Evolutionary conservation across 306 rosid species (phyloP), one percentile per base, ranked within the genome.

Genomic region (Elaeagnus macrophylla): DNA sequence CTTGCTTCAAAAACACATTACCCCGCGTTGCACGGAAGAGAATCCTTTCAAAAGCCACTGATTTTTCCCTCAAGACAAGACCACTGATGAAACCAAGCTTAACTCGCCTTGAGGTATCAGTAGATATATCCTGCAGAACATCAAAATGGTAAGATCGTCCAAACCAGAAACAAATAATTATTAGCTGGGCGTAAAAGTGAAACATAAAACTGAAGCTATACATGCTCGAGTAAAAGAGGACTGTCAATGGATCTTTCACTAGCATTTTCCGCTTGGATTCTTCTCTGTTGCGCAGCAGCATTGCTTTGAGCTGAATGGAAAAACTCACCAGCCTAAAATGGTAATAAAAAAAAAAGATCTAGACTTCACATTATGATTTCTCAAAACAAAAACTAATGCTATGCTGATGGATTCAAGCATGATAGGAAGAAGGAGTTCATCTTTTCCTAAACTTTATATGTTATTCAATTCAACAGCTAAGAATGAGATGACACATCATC

Each of bases 21-120:
- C 95, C 95, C 78, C 97, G 69, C 12, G 94, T 85, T 44, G 89
- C 80, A 67, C 90, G 85, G 74, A 81, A 89, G 60, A 89, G 48
- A 61, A 79, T 83, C 77, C 83, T 77, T 64, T 89, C 90, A 12
- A 83, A 89, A 50, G 86, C 71, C 80, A 75, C 69, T 16, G 82
- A 69, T 59, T 85, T 89, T 67, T 73, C 83, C 63, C 90, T 79
- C 2, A 76, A 73, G 81, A 89, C 88, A 68, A 89, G 94, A 60
- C 97, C 97, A 47, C 82, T 56, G 44, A 72, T 60, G 58, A 66
- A 83, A 43, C 97, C 95, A 62, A 83, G 74, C 68, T 74, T 86
- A 69, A 89, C 54, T 52, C 83, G 86, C 69, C 83, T 83, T 15
- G 53, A 25, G 9, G 58, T 47, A 64, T 79, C 85, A 48, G 79